Evolutionary conservation across 768 basidiomycete species (phyloP).

Genomic region (Zangia roseola): DNA sequence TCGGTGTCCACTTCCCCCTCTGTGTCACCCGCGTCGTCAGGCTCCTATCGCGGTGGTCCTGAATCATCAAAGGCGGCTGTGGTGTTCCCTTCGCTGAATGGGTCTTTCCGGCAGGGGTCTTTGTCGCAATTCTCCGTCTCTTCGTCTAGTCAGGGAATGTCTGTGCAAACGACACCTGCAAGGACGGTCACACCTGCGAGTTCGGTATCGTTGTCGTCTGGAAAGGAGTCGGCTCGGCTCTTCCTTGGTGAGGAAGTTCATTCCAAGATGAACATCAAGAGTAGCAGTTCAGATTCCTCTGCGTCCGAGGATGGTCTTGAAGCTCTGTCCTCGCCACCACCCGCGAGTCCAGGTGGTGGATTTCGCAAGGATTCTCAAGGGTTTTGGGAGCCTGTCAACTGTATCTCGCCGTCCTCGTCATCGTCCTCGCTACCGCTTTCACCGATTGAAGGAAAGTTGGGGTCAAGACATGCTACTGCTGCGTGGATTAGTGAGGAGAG

Average conservation of each 20-base stretch:
- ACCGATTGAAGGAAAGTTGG: constrained; percentile 7
- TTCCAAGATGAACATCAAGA: not conserved
- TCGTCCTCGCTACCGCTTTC: constrained; percentile 18
- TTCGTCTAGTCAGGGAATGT: not conserved
- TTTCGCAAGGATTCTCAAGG: constrained; percentile 27
- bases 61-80: constrained; percentile 14
- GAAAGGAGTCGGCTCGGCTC: not conserved
- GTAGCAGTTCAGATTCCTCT: not conserved
- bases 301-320: no score
- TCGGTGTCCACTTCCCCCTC: constrained; percentile 7
- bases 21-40: not conserved
- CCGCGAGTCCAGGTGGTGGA: constrained; percentile 6
- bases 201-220: not conserved
- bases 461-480: not conserved
- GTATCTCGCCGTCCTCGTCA: constrained; percentile 18
- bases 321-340: constrained; percentile 12
- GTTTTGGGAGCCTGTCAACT: constrained; percentile 25
- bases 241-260: not conserved
- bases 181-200: constrained; percentile 6
- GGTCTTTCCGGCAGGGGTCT: constrained; percentile 17
- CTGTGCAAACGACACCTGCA: constrained; percentile 13
- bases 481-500: constrained; percentile 8
- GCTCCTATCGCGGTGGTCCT: not conserved
- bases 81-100: constrained; percentile 27
- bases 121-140: not conserved